A percentile compares a stretch with the other conserved stretches of the same genome.
These are phyloP conservation scores for Brassica cretica DNA, from an alignment of 345 rosid genomes.

Conservation along the genomic window DNA sequence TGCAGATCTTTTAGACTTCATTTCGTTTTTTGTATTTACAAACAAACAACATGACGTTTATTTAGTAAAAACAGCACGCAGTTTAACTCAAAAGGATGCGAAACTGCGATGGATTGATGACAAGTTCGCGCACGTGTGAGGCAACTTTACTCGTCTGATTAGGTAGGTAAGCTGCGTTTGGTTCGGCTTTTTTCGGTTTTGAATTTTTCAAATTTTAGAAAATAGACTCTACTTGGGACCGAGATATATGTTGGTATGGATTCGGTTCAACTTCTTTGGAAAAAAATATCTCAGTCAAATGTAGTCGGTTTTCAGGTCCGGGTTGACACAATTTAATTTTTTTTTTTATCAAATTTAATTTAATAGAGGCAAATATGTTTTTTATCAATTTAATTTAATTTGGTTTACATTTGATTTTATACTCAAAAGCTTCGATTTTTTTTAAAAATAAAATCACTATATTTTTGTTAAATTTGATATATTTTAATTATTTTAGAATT, in stretches of 20 bases:
- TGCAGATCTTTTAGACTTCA: slow-evolving; percentile 12
- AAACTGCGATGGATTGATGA: not conserved
- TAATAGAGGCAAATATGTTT: too few relatives aligned
- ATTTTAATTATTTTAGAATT: too few relatives aligned
- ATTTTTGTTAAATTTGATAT: too few relatives aligned
- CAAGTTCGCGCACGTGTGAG: not conserved
- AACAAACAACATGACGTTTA: not conserved
- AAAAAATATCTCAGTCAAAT: not conserved
- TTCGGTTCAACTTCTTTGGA: not conserved
- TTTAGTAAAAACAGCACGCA: not conserved
- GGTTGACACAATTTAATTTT: not conserved
- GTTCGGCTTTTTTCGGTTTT: not conserved
- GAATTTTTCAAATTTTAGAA: not conserved
- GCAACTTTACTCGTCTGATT: not conserved
- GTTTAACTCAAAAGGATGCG: not conserved
- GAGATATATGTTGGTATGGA: not conserved
- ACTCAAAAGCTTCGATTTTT: not conserved
- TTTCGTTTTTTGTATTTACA: not conserved
- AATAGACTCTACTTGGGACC: not conserved
- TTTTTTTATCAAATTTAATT: too few relatives aligned
- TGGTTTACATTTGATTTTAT: too few relatives aligned
- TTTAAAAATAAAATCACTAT: too few relatives aligned
- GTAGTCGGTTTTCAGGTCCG: not conserved
- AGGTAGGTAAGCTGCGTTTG: not conserved
- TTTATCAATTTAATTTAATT: too few relatives aligned